Evolutionary conservation across 192 early-diverging fungal species (phyloP), one percentile per base, ranked within the genome.

Genomic region (Gaertneriomyces semiglobifer): DNA sequence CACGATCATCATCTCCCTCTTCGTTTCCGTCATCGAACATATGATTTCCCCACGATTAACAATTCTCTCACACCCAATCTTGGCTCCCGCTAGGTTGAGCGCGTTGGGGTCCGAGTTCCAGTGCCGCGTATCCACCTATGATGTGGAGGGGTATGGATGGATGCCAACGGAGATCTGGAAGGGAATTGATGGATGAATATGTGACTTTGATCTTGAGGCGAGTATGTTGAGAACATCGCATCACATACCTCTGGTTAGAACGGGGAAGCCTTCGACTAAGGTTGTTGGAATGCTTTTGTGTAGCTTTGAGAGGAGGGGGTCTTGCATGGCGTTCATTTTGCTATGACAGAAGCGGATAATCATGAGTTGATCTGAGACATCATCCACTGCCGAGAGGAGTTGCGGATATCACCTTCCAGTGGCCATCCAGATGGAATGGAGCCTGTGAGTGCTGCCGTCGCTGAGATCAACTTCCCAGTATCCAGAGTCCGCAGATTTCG

Each of bases 251-350:
- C 18, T 12, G 14, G 48, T 50, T 50, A 50, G 2, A 50, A 50
- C 48, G 18, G 48, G 48, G 18, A 50, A 50, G 12, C 48, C 48
- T 16, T 50, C 48, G 18, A 50, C 2, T 50, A 50, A 50, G 0
- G 48, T 50, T 12, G 48, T 50, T 16, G 48, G 48, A 16, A 50
- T 16, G 48, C 14, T 0, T 50, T 50, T 50, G 48, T 16, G 18
- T 50, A 50, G 12, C 48, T 50, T 12, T 16, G 48, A 50, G 1
- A 50, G 48, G 14, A 50, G 48, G 14, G 48, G 48, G 48, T 50
- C 48, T 50, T 50, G 48, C 48, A 16, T 50, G 48, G 18, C 48
- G 18, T 50, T 50, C 48, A 50, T 50, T 50, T 50, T 50, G 48
- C 48, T 50, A 16, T 16, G 14, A 0, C 12, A n/a, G 18, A n/a